Evolutionary conservation across 306 rosid genomes (phyloP).

Genomic region (Inga leiocalycina): DNA sequence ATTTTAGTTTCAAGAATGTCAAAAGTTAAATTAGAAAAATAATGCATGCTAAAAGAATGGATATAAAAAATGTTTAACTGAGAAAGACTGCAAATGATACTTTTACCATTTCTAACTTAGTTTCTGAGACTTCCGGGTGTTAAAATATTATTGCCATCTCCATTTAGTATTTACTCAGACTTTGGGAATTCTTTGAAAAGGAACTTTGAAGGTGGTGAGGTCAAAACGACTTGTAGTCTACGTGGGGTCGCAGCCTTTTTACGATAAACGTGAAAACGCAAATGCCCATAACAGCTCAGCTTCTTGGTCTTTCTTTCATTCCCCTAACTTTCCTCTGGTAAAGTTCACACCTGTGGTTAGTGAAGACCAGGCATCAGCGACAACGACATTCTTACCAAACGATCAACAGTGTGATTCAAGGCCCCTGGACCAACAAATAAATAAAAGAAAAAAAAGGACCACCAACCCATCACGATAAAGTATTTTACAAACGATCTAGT

Average conservation of each 20-base stretch:
- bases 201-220: background rate
- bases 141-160: background rate
- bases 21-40: background rate
- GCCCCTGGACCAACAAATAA: background rate
- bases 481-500: background rate
- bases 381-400: background rate
- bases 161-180: background rate
- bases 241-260: background rate
- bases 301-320: too few relatives aligned
- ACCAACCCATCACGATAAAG: background rate
- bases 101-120: background rate
- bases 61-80: background rate
- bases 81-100: background rate
- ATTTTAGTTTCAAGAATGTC: background rate
- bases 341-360: background rate
- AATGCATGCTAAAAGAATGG: background rate
- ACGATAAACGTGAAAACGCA: background rate
- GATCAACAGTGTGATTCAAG: background rate
- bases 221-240: background rate
- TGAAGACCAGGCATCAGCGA: background rate
- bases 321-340: background rate
- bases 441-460: background rate
- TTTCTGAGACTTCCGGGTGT: background rate
- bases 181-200: background rate
- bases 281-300: background rate